Percentiles rank a stretch among this genome's conserved stretches.
Evolutionary conservation across 2,329 filamentous ascomycete species (phyloP).

Genomic region (Aspergillus sergii): DNA sequence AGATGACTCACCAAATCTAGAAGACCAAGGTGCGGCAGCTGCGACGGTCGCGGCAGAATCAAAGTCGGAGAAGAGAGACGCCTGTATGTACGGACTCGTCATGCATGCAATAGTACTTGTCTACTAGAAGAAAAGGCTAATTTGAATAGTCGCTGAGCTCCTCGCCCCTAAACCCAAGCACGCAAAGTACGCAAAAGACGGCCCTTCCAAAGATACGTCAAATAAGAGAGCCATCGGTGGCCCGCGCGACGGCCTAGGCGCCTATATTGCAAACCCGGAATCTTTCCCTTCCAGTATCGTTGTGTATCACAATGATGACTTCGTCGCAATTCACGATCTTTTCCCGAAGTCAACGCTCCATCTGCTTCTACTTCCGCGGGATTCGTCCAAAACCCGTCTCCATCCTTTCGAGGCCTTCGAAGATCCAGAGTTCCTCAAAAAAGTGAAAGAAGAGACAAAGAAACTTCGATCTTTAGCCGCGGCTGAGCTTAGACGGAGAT

Average conservation of each 20-base stretch:
- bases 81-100: slow-evolving; percentile 30
- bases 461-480: slow-evolving; percentile 69
- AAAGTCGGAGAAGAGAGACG: slow-evolving; percentile 38
- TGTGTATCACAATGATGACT: slow-evolving; percentile 67
- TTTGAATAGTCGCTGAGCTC: slow-evolving; percentile 53
- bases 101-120: background rate
- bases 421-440: slow-evolving; percentile 67
- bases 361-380: slow-evolving; percentile 82
- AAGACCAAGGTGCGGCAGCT: slow-evolving; percentile 15
- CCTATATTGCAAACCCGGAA: slow-evolving; percentile 67
- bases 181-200: slow-evolving; percentile 24
- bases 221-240: slow-evolving; percentile 41
- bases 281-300: slow-evolving; percentile 62
- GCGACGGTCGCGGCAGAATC: slow-evolving; percentile 3
- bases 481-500: slow-evolving; percentile 70
- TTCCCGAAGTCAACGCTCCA: slow-evolving; percentile 88
- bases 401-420: slow-evolving; percentile 80
- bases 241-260: slow-evolving; percentile 63
- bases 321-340: slow-evolving; percentile 77
- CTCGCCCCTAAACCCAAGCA: slow-evolving; percentile 56
- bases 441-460: slow-evolving; percentile 62
- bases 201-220: slow-evolving; percentile 20
- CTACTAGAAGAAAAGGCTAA: slow-evolving; percentile 5
- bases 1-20: slow-evolving; percentile 5
- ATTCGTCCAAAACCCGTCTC: slow-evolving; percentile 58